Percentiles rank a stretch among this genome's conserved stretches.
Evolutionary conservation across 2,329 filamentous ascomycete genomes (phyloP).

Genomic region (Ustilaginoidea virens): DNA sequence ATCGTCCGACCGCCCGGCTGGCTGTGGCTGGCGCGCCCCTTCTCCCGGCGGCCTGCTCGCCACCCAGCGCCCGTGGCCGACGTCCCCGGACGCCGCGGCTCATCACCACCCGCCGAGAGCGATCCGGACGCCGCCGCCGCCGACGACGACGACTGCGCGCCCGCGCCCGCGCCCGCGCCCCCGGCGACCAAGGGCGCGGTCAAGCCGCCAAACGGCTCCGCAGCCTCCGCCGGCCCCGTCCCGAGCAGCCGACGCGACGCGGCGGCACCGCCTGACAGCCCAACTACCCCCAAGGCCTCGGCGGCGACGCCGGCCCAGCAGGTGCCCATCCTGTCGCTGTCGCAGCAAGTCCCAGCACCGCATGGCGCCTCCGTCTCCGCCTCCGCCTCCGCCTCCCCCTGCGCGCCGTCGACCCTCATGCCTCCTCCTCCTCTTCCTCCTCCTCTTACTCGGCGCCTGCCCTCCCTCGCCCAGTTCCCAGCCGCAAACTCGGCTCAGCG

Average conservation of each 20-base stretch:
- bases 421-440: constrained; percentile 14
- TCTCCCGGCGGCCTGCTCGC: too few species aligned
- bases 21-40: constrained; percentile 18
- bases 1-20: constrained; percentile 37
- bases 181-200: too few species aligned
- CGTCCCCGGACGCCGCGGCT: too few species aligned
- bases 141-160: background rate
- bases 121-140: background rate
- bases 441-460: constrained; percentile 15
- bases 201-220: too few species aligned
- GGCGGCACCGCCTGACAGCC: constrained; percentile 16
- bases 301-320: constrained; percentile 10
- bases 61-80: too few species aligned
- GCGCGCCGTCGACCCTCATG: constrained; percentile 11
- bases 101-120: too few species aligned
- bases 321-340: constrained; percentile 32
- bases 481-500: constrained; percentile 36
- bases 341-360: constrained; percentile 8
- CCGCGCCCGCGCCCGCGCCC: too few species aligned
- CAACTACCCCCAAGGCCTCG: constrained; percentile 36
- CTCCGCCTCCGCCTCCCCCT: constrained; percentile 8
- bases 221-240: background rate
- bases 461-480: constrained; percentile 29
- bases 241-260: too few species aligned
- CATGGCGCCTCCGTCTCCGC: constrained; percentile 17